These are phyloP conservation scores for Microthyrium microscopicum DNA, from an alignment of 2,329 filamentous ascomycete genomes.

Conservation along the genomic window DNA sequence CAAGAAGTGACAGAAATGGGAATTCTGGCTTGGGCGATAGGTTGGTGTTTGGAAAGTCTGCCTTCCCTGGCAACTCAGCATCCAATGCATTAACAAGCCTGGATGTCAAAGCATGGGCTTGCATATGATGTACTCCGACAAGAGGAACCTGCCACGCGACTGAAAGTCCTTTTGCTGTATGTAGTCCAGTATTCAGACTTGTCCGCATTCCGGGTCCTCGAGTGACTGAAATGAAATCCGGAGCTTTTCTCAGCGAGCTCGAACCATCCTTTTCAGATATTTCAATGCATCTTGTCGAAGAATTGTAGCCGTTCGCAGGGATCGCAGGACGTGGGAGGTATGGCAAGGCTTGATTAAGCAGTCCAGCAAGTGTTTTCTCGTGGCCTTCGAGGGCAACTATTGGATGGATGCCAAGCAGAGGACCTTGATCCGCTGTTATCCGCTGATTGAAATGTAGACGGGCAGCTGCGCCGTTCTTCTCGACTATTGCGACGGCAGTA, in stretches of 20 bases:
- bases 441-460: slow-evolving; percentile 64
- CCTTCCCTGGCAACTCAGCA: slow-evolving; percentile 4
- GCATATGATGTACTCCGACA: slow-evolving; percentile 89
- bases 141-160: slow-evolving; percentile 70
- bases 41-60: neutral
- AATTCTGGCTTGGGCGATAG: slow-evolving; percentile 36
- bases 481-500: slow-evolving; percentile 71
- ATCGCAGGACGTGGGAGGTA: slow-evolving; percentile 30
- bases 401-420: slow-evolving; percentile 66
- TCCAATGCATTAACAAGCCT: slow-evolving; percentile 52
- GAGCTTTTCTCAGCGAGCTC: slow-evolving; percentile 27
- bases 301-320: neutral
- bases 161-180: slow-evolving; percentile 74
- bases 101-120: slow-evolving; percentile 83
- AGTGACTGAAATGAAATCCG: slow-evolving; percentile 79
- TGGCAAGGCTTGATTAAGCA: slow-evolving; percentile 48
- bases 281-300: no score
- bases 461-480: slow-evolving; percentile 26
- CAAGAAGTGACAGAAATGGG: slow-evolving; percentile 75
- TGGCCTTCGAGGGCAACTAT: slow-evolving; percentile 60
- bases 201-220: slow-evolving; percentile 78
- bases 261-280: no score
- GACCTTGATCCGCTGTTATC: slow-evolving; percentile 61
- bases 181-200: slow-evolving; percentile 61
- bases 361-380: slow-evolving; percentile 47